phyloP scores from a whole-genome alignment of 164 flowering plant species.

The Chloranthus sessilifolius region DNA sequence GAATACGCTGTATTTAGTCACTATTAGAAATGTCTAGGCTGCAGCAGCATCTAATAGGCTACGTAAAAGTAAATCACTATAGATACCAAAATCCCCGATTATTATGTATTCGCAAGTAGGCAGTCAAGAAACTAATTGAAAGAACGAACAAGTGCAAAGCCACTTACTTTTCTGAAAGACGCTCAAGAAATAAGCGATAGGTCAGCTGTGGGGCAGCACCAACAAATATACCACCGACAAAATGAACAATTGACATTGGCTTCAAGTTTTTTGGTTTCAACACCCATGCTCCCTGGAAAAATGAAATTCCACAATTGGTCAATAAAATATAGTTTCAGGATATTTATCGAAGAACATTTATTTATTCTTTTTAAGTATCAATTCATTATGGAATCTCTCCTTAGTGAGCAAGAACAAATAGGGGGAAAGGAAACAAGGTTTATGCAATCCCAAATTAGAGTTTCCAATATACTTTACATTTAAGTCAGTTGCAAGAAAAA shows the following conservation, averaged over 20 bases:
- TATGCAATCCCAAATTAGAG: not conserved
- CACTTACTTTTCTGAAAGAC: slow-evolving; percentile 79
- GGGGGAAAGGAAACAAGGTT: not conserved
- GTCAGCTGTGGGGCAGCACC: slow-evolving; percentile 99
- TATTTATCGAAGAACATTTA: not conserved
- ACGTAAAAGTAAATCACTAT: too few relatives aligned
- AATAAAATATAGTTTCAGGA: not conserved
- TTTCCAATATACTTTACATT: not conserved
- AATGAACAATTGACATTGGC: slow-evolving; percentile 68
- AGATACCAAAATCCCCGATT: not conserved
- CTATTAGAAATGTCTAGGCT: too few relatives aligned
- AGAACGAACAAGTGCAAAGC: slow-evolving; percentile 7
- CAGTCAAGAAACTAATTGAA: not conserved
- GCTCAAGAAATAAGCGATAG: slow-evolving; percentile 85
- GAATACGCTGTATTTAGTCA: too few relatives aligned
- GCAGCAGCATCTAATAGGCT: too few relatives aligned
- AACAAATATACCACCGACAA: slow-evolving; percentile 90
- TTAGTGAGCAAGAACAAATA: not conserved
- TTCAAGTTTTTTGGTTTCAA: slow-evolving; percentile 56
- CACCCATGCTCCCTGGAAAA: slow-evolving; percentile 81
- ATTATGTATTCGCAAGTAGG: not conserved
- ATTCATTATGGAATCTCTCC: not conserved
- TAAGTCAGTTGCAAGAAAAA: too few relatives aligned
- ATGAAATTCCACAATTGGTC: not conserved
- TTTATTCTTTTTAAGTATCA: not conserved